These are phyloP conservation scores for Parathielavia appendiculata DNA, from an alignment of 495 filamentous ascomycete genomes.

Conservation along the genomic window DNA sequence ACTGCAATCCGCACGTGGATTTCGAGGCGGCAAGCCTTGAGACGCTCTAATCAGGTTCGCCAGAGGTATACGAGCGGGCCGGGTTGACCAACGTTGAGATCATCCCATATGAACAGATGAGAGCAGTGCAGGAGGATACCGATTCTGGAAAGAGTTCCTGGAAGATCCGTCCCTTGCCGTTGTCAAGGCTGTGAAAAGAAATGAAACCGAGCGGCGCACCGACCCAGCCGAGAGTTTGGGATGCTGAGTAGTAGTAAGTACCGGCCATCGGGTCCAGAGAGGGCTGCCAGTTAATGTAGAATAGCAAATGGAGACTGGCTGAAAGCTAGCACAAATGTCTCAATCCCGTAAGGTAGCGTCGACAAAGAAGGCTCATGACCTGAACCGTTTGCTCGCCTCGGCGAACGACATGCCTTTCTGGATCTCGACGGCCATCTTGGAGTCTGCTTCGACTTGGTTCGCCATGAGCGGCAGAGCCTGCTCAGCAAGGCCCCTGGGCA, in stretches of 20 bases:
- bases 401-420: slow-evolving; percentile 46
- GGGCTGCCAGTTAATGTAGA: no score
- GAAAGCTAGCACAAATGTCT: no score
- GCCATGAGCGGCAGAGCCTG: slow-evolving; percentile 45
- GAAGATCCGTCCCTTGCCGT: slow-evolving; percentile 23
- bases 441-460: slow-evolving; percentile 50
- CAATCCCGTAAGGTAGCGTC: neutral
- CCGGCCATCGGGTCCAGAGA: no score
- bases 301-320: no score
- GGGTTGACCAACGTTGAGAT: slow-evolving; percentile 23
- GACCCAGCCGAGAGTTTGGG: neutral
- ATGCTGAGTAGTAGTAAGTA: no score
- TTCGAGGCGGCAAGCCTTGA: slow-evolving; percentile 19
- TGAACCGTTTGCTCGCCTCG: slow-evolving; percentile 49
- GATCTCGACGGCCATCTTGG: slow-evolving; percentile 48
- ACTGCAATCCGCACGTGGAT: slow-evolving; percentile 13
- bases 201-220: neutral
- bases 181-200: slow-evolving; percentile 8
- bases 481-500: slow-evolving; percentile 43
- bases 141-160: slow-evolving; percentile 28
- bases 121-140: slow-evolving; percentile 22
- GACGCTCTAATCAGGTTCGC: slow-evolving; percentile 8
- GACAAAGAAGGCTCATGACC: slow-evolving; percentile 15
- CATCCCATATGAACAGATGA: slow-evolving; percentile 18
- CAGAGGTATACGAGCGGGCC: slow-evolving; percentile 10